phyloP scores from a whole-genome alignment of 1,284 basidiomycete genomes.

The Pseudozyma sp. region DNA sequence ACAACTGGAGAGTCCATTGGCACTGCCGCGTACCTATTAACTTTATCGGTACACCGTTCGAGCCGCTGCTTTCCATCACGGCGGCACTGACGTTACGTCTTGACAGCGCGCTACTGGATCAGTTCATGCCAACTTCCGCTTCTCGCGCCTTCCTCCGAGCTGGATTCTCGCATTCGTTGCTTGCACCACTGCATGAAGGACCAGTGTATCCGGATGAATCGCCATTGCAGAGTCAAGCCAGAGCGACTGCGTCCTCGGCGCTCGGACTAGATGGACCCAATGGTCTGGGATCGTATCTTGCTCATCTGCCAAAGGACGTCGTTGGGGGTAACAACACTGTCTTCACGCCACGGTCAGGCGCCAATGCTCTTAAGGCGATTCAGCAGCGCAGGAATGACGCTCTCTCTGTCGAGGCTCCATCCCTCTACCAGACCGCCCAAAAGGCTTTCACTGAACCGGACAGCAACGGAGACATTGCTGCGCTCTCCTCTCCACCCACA shows the following conservation, averaged over 20 bases:
- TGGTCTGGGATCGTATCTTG: conserved; percentile 40
- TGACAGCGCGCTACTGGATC: conserved; percentile 21
- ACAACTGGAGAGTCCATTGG: conserved; percentile 41
- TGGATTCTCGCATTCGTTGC: conserved; percentile 44
- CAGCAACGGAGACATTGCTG: conserved; percentile 42
- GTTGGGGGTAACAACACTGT: conserved; percentile 43
- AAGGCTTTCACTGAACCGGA: conserved; percentile 9
- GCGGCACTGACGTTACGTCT: conserved; percentile 40
- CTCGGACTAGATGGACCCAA: conserved; percentile 46
- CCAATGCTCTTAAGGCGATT: conserved; percentile 19
- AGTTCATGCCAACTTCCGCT: conserved; percentile 8
- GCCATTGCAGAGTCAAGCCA: conserved; percentile 30
- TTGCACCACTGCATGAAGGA: conserved; percentile 46
- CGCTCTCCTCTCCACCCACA: neutral
- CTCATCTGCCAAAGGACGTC: conserved; percentile 33
- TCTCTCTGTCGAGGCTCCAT: conserved; percentile 9
- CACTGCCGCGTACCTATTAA: conserved; percentile 39
- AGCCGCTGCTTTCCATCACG: conserved; percentile 38
- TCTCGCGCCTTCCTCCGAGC: conserved; percentile 15
- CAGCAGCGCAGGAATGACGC: conserved; percentile 22
- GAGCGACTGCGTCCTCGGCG: conserved; percentile 30
- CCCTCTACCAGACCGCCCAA: neutral
- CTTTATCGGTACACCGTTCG: conserved; percentile 41
- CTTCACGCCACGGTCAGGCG: conserved; percentile 47
- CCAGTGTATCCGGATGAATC: conserved; percentile 54